Evolutionary conservation across 2,329 filamentous ascomycete genomes (phyloP).

Genomic region (Colletotrichum godetiae): DNA sequence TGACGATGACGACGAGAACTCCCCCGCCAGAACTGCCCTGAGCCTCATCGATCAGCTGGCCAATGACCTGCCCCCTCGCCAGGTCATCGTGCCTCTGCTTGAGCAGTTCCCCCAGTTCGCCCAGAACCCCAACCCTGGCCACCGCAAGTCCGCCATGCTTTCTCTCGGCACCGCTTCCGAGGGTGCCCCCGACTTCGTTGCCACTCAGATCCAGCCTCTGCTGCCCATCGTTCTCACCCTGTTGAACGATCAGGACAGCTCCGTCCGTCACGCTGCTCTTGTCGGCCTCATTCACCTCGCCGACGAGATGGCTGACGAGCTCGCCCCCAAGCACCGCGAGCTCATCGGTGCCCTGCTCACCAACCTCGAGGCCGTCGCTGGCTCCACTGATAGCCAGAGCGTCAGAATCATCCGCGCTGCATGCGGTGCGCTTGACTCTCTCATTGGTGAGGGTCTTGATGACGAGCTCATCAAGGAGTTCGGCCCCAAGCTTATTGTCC

Average conservation of each 20-base stretch:
- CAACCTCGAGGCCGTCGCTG: conserved; percentile 86
- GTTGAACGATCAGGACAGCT: conserved; percentile 84
- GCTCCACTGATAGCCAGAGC: conserved; percentile 78
- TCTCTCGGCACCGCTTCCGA: conserved; percentile 95
- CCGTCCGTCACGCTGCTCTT: conserved; percentile 87
- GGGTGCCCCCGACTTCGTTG: conserved; percentile 96
- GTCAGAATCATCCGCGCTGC: conserved; percentile 89
- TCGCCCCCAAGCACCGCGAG: conserved; percentile 84
- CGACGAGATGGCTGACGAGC: conserved; percentile 92
- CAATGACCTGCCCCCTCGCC: conserved; percentile 88
- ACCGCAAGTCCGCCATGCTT: conserved; percentile 90
- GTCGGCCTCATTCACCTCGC: conserved; percentile 90
- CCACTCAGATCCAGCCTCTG: conserved; percentile 87
- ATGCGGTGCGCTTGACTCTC: conserved; percentile 89
- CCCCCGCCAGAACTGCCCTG: conserved; percentile 85
- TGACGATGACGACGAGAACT: conserved; percentile 79
- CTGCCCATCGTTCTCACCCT: conserved; percentile 87
- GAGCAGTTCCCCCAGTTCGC: conserved; percentile 88
- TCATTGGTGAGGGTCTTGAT: conserved; percentile 89
- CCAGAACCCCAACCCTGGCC: conserved; percentile 77
- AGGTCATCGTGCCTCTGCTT: conserved; percentile 92
- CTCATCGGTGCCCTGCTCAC: conserved; percentile 87
- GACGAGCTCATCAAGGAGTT: conserved; percentile 84
- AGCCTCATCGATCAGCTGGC: conserved; percentile 90
- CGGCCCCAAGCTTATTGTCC: conserved; percentile 83